Evolutionary conservation across 129 eudicot genomes (phyloP).

Genomic region (Kitagawia praeruptora): DNA sequence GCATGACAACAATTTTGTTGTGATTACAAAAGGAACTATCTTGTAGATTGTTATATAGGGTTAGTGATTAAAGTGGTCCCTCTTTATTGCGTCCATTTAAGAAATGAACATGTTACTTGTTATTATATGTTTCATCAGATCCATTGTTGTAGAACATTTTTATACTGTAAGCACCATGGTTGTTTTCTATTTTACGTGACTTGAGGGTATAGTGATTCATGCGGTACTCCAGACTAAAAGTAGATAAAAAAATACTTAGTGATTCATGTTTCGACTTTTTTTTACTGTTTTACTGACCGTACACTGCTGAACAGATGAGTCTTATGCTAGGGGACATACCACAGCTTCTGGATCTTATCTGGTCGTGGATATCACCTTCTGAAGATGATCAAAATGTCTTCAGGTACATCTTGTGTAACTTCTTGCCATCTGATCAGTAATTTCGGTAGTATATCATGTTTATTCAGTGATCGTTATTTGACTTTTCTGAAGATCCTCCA

Average conservation of each 20-base stretch:
- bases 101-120: not conserved
- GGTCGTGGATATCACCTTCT: constrained; percentile 93
- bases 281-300: constrained; percentile 19
- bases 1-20: not conserved
- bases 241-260: too few species aligned
- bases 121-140: not conserved
- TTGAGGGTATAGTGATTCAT: not conserved
- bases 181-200: not conserved
- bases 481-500: not conserved
- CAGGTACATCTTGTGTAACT: constrained; percentile 40
- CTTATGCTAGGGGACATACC: constrained; percentile 88
- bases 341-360: constrained; percentile 71
- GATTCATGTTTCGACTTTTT: not conserved
- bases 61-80: not conserved
- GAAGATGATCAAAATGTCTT: constrained; percentile 55
- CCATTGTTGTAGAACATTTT: not conserved
- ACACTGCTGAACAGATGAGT: constrained; percentile 63
- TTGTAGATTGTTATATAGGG: not conserved
- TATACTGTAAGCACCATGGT: not conserved
- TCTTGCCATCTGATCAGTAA: not conserved
- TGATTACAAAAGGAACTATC: too few species aligned
- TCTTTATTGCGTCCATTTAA: not conserved
- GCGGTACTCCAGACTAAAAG: not conserved
- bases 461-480: not conserved
- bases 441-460: not conserved